A percentile compares a stretch with the other conserved stretches of the same genome.
These are phyloP conservation scores for Takakia lepidozioides DNA, from an alignment of 225 moss, liverwort and hornwort species.

Conservation along the genomic window DNA sequence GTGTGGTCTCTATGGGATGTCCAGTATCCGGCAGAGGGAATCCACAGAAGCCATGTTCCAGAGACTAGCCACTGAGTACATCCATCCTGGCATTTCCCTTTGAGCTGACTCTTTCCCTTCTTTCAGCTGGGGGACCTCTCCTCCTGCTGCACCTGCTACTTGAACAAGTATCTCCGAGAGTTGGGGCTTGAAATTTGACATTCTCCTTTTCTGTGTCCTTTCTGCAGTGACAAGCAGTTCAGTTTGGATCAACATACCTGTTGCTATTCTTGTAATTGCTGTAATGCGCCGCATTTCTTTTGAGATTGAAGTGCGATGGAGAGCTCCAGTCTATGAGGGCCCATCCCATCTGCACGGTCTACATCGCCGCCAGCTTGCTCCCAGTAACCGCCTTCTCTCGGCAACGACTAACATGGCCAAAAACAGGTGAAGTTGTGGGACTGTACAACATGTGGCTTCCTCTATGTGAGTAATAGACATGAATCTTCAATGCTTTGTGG, in stretches of 20 bases:
- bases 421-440: slow-evolving; percentile 18
- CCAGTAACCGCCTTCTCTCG: slow-evolving; percentile 38
- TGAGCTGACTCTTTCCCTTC: background rate
- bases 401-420: slow-evolving; percentile 34
- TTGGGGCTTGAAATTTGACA: background rate
- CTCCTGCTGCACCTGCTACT: too few species aligned
- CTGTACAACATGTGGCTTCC: too few species aligned
- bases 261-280: slow-evolving; percentile 70
- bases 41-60: background rate
- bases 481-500: too few species aligned
- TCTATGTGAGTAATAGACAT: too few species aligned
- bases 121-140: too few species aligned
- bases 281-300: slow-evolving; percentile 57
- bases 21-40: background rate
- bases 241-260: slow-evolving; percentile 79
- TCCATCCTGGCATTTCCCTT: background rate
- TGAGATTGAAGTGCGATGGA: slow-evolving; percentile 90
- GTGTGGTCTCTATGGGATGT: too few species aligned
- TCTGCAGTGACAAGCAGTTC: slow-evolving; percentile 75
- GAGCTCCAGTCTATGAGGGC: slow-evolving; percentile 31
- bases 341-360: slow-evolving; percentile 15
- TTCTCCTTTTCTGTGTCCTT: slow-evolving; percentile 5
- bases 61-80: background rate
- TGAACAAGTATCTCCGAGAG: background rate
- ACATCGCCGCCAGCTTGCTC: slow-evolving; percentile 36